Evolutionary conservation across 2,329 filamentous ascomycete genomes (phyloP).

Genomic region (Colletotrichum destructivum): DNA sequence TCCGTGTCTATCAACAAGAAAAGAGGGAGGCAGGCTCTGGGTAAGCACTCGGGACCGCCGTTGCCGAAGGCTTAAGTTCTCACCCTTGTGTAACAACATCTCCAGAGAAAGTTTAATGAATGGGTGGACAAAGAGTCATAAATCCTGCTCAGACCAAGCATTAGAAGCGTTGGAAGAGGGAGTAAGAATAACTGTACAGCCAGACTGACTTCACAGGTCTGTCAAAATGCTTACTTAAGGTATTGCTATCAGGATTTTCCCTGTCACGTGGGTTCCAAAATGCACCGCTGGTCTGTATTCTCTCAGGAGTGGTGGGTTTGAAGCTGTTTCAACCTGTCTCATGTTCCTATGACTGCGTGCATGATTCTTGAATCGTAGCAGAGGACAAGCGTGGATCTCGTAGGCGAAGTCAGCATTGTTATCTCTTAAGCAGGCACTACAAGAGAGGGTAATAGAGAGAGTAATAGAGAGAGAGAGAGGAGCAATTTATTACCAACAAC

Average conservation of each 20-base stretch:
- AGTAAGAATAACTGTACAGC: background rate
- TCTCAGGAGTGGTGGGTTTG: background rate
- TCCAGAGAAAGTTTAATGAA: too few species aligned
- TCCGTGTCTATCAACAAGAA: background rate
- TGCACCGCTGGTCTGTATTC: background rate
- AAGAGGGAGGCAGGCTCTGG: background rate
- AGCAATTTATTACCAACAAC: conserved; percentile 22
- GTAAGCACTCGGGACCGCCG: conserved; percentile 9
- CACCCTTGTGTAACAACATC: background rate
- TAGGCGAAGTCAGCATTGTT: conserved; percentile 13
- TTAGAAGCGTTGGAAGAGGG: background rate
- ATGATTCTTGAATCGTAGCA: background rate
- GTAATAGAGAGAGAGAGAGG: background rate
- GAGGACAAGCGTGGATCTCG: background rate
- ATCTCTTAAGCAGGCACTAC: background rate
- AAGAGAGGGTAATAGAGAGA: background rate
- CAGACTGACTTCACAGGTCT: background rate
- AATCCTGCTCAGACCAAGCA: background rate
- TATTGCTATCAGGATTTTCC: conserved; percentile 18
- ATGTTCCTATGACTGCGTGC: conserved; percentile 20
- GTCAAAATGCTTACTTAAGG: background rate
- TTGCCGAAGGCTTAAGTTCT: background rate
- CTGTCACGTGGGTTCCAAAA: background rate
- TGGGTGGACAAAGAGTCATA: background rate
- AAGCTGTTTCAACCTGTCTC: conserved; percentile 27